Base-by-base conservation (phyloP, 1,284 basidiomycete genomes). In the Ustilago esculenta region DNA sequence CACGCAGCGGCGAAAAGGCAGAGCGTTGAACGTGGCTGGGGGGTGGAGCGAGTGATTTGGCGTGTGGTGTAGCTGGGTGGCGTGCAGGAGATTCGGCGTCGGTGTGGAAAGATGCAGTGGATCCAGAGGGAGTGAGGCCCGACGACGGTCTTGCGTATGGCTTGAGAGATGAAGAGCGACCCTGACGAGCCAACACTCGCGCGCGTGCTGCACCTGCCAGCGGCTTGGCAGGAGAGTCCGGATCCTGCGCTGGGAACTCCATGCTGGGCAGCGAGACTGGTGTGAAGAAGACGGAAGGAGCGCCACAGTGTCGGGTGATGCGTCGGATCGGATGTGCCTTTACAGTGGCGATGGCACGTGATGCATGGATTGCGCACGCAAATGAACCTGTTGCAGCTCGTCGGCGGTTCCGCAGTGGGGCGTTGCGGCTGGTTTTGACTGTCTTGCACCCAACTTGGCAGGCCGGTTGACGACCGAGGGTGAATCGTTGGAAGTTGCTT, bases 191-290 rank as follows among this genome's bases (percentile, higher is more conserved):
- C 34, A 60, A 24, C 14, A 71, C 59, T 35, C 71, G 45, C 2
- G 65, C 50, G 14, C 71, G 55, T 15, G 67, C 58, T 21, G 71
- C 53, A 20, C 71, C 71, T 24, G 61, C 58, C 27, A 70, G 29
- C 2, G 67, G 59, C 32, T 53, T 61, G 50, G 64, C 61, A 36
- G 71, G 71, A 17, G 71, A 70, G 39, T 70, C 71, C 17, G 66
- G 67, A 49, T 70, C 43, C 43, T 73, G 71, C 30, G 71, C 41
- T 18, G 71, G 61, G 20, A 73, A 70, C 23, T 73, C 67, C 71
- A 73, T 73, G 44, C 15, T 48, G 47, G 40, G 33, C 36, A n/a
- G n/a, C n/a, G n/a, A n/a, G n/a, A n/a, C n/a, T n/a, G n/a, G n/a
- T n/a, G n/a, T n/a, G 27, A 27, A 29, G 6, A 12, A 29, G 27